Conservation (phyloP, 2,329 filamentous ascomycete genomes). For the Aspergillaceae sp. region DNA sequence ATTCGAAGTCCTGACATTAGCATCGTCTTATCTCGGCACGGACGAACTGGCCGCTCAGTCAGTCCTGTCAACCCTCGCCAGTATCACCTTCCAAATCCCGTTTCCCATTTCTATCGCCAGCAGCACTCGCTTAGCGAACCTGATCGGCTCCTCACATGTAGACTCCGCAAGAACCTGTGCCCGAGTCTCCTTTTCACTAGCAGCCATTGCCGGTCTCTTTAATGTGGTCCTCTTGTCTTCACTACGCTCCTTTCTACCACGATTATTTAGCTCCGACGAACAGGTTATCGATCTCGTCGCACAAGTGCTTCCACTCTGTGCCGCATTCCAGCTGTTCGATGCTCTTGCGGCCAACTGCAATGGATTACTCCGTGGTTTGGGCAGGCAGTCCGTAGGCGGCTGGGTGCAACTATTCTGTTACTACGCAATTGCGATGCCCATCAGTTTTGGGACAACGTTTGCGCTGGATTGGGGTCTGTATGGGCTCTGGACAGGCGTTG, state of each 20-base stretch:
- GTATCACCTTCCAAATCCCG: slow-evolving; percentile 80
- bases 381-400: slow-evolving; percentile 79
- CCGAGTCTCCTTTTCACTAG: slow-evolving; percentile 63
- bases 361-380: slow-evolving; percentile 76
- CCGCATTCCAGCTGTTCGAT: slow-evolving; percentile 86
- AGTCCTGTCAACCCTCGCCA: slow-evolving; percentile 67
- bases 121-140: slow-evolving; percentile 80
- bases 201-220: slow-evolving; percentile 63
- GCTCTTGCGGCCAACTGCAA: slow-evolving; percentile 70
- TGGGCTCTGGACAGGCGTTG: slow-evolving; percentile 74
- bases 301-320: slow-evolving; percentile 66
- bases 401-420: slow-evolving; percentile 82
- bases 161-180: slow-evolving; percentile 71
- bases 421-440: slow-evolving; percentile 76
- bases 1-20: slow-evolving; percentile 85
- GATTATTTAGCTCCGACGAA: slow-evolving; percentile 66
- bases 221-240: slow-evolving; percentile 64
- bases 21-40: slow-evolving; percentile 68
- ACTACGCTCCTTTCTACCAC: slow-evolving; percentile 64
- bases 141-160: slow-evolving; percentile 79
- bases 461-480: slow-evolving; percentile 65
- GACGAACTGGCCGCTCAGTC: slow-evolving; percentile 80
- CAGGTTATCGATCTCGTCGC: slow-evolving; percentile 63
- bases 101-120: slow-evolving; percentile 85
- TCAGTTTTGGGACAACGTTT: slow-evolving; percentile 72